Conservation (phyloP, 805 yeast species). For the Schwanniomyces vanrijiae region DNA sequence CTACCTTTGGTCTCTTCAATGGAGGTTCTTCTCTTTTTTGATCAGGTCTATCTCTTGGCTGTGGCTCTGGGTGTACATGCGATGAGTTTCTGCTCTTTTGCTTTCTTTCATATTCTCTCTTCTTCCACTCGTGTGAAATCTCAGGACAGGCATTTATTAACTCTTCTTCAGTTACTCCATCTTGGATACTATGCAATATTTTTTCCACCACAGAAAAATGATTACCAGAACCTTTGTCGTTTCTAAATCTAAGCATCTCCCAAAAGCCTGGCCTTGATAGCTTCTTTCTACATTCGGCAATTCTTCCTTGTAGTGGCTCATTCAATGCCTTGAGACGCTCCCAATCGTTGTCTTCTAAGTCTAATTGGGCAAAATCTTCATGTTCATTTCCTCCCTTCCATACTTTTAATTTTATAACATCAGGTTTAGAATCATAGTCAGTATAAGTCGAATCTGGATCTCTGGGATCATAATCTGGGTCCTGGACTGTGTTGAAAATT, state of each 20-base stretch:
- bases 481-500: constrained; percentile 57
- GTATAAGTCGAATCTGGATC: constrained; percentile 71
- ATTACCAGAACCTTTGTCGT: constrained; percentile 89
- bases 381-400: constrained; percentile 76
- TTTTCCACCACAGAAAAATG: constrained; percentile 79
- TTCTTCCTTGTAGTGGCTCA: constrained; percentile 86
- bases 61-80: constrained; percentile 7
- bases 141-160: constrained; percentile 55
- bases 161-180: constrained; percentile 81
- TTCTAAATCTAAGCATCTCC: constrained; percentile 86
- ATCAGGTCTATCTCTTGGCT: not conserved
- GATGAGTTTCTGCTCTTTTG: constrained; percentile 11
- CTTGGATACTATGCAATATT: constrained; percentile 80
- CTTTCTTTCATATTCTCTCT: constrained; percentile 46
- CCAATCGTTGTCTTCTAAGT: constrained; percentile 76
- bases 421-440: constrained; percentile 82
- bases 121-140: constrained; percentile 63
- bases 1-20: constrained; percentile 9
- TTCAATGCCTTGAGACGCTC: constrained; percentile 61
- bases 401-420: constrained; percentile 55
- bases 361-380: constrained; percentile 64
- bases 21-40: constrained; percentile 7
- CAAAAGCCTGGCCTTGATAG: constrained; percentile 59
- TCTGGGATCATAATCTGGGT: constrained; percentile 62
- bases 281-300: constrained; percentile 80